These are phyloP conservation scores for Sordariomycetes sp. DNA, from an alignment of 2,329 filamentous ascomycete genomes.

Conservation along the genomic window DNA sequence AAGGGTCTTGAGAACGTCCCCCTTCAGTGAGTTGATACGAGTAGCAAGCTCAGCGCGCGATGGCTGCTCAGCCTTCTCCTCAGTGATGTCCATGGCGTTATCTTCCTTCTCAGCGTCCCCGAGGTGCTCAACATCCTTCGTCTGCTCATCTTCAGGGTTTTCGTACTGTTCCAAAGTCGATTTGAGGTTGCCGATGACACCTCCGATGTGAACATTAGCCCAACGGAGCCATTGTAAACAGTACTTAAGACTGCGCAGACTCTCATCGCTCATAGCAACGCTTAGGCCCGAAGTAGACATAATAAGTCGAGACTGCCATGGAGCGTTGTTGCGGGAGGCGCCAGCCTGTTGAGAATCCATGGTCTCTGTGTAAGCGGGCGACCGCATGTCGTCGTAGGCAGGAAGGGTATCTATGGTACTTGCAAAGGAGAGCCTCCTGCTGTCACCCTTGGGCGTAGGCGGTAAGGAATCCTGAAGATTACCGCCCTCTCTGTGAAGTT, in stretches of 20 bases:
- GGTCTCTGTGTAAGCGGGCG: constrained; percentile 64
- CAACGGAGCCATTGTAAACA: constrained; percentile 73
- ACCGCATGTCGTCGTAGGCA: constrained; percentile 72
- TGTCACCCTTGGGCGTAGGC: constrained; percentile 13
- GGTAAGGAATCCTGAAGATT: constrained; percentile 15
- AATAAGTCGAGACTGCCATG: constrained; percentile 77
- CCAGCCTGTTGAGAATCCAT: constrained; percentile 19
- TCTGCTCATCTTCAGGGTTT: constrained; percentile 11
- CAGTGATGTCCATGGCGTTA: constrained; percentile 4
- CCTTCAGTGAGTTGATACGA: constrained; percentile 57
- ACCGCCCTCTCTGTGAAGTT: constrained; percentile 11
- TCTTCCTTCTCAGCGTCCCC: constrained; percentile 4
- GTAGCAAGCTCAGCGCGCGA: constrained; percentile 39
- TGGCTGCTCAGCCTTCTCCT: constrained; percentile 11
- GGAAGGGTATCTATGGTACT: constrained; percentile 69
- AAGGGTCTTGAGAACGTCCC: constrained; percentile 68
- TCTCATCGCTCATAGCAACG: constrained; percentile 85
- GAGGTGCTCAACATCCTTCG: neutral
- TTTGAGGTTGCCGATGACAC: constrained; percentile 65
- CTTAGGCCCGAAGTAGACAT: constrained; percentile 87
- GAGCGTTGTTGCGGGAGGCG: constrained; percentile 17
- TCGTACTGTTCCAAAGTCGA: constrained; percentile 67
- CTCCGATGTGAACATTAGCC: constrained; percentile 74
- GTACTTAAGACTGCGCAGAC: constrained; percentile 72
- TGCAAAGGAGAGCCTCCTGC: constrained; percentile 50